phyloP scores from a whole-genome alignment of 2,329 filamentous ascomycete species.

The Clonostachys byssicola region DNA sequence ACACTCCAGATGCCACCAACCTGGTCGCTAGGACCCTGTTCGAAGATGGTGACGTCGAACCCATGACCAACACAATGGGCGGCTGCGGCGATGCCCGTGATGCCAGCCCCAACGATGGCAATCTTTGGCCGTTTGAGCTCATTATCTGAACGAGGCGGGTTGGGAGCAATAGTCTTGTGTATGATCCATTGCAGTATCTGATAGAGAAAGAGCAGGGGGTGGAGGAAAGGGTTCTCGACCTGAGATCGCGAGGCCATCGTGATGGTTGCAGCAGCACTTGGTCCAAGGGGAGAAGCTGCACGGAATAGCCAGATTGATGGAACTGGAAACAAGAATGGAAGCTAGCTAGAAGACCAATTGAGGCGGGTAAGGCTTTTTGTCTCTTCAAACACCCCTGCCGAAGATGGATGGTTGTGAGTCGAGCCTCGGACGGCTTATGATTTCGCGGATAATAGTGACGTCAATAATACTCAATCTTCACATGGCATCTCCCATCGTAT shows the following conservation, averaged over 20 bases:
- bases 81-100: conserved; percentile 74
- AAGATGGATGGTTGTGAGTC: too few species aligned
- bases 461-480: too few species aligned
- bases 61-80: conserved; percentile 83
- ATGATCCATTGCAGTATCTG: conserved; percentile 62
- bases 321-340: too few species aligned
- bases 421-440: too few species aligned
- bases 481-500: too few species aligned
- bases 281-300: too few species aligned
- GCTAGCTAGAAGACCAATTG: too few species aligned
- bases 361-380: too few species aligned
- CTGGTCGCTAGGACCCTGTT: conserved; percentile 60
- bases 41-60: conserved; percentile 78
- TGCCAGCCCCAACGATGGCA: conserved; percentile 65
- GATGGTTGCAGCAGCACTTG: too few species aligned
- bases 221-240: conserved; percentile 35
- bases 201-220: conserved; percentile 59
- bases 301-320: too few species aligned
- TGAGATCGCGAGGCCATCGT: conserved; percentile 23
- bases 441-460: too few species aligned
- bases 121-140: conserved; percentile 60
- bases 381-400: too few species aligned
- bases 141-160: conserved; percentile 56
- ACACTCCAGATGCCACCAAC: conserved; percentile 81
- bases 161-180: conserved; percentile 63